Base-by-base conservation (phyloP, 208 protist species). In the Acanthamoeba royreba region DNA sequence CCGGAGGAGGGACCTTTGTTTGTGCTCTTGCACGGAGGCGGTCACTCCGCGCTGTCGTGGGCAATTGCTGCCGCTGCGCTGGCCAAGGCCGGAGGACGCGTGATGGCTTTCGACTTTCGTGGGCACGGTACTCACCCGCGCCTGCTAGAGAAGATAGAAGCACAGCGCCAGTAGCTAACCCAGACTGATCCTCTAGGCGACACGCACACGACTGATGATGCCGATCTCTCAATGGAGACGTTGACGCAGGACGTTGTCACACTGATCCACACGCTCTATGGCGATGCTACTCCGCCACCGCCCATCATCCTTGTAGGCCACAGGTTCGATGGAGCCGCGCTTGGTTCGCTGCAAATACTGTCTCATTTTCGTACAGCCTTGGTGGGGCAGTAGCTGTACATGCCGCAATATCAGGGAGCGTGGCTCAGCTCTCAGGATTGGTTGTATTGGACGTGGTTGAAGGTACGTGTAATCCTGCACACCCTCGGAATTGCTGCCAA, bases 381-480 rank as follows among this genome's bases (percentile, higher is more conserved):
- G 95, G 95, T 35, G 94, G 95, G 33, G 92, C 95, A 7, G 83
- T 96, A 9, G 95, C 72, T 4, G 83, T 94, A 8, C 77, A 92
- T 46, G 22, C 61, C 0, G 77, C 93, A 47, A 33, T 47, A 2
- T 72, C 55, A 7, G 53, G 86, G 31, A n/a, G 33, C 19, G 42
- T 77, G n/a, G 40, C 35, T 4, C 22, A 81, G 53, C 35, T 47
- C 11, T 28, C 61, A 74, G 94, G 74, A 11, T 19, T 96, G 4
- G 38, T 96, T 35, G 95, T 96, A 13, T 35, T 96, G 2, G 95
- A 96, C 92, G 95, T 96, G 9, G 95, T 96, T 19, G 95, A 96
- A 92, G 95, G 95, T 38, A 96, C 85, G 9, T 85, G 93, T 2
- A 45, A 94, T 22, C 46, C 22, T 35, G 22, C 33, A 28, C 63